Evolutionary conservation across 2,329 filamentous ascomycete species (phyloP).

Genomic region (Fusarium gaditjirri): DNA sequence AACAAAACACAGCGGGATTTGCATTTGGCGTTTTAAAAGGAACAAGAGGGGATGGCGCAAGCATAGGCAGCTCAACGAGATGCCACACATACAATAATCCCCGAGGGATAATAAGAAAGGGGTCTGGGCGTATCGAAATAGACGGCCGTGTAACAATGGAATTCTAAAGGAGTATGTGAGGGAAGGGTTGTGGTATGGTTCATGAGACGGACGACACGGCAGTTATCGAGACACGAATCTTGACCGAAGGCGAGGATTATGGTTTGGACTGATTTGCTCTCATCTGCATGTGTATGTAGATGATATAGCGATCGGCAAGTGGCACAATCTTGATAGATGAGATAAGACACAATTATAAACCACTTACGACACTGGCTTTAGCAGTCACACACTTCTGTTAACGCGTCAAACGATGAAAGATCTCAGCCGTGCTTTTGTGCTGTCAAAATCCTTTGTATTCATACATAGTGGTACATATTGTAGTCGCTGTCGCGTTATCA

Average conservation of each 20-base stretch:
- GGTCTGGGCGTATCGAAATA: constrained; percentile 5
- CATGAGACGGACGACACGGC: constrained; percentile 25
- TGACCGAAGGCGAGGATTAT: background rate
- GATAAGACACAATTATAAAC: constrained; percentile 21
- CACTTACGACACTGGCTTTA: background rate
- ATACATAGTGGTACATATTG: background rate
- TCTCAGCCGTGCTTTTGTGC: background rate
- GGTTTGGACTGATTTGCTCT: constrained; percentile 2
- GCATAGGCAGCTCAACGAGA: constrained; percentile 3
- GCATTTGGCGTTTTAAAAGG: constrained; percentile 35
- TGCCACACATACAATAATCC: constrained; percentile 12
- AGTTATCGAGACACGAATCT: constrained; percentile 26
- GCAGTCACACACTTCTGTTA: background rate
- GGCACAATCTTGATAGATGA: constrained; percentile 23
- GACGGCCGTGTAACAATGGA: constrained; percentile 9
- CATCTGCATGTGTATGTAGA: background rate
- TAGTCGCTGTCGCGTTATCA: background rate
- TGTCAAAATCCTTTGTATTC: background rate
- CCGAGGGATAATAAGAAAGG: constrained; percentile 26
- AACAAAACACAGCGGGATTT: constrained; percentile 20
- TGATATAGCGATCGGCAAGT: background rate
- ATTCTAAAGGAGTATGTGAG: background rate
- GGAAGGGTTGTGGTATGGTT: constrained; percentile 7
- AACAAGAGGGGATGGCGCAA: constrained; percentile 25
- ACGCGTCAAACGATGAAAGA: background rate